phyloP scores from a whole-genome alignment of 2,329 filamentous ascomycete genomes.

The Colletotrichum sp. region DNA sequence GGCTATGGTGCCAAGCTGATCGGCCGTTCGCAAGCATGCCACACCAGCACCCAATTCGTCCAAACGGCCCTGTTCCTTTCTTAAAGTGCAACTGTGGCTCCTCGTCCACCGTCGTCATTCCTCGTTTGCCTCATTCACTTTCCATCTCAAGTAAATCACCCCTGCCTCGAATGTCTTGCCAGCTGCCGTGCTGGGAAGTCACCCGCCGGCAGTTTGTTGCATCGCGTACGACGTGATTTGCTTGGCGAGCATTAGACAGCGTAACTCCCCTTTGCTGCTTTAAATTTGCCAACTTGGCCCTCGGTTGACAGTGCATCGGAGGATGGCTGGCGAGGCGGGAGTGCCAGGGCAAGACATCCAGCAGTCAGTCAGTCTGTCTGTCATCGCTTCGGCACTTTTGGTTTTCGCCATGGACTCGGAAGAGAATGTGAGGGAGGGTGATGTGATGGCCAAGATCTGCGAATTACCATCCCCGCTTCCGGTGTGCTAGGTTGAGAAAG shows the following conservation, averaged over 20 bases:
- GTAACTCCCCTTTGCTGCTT: background rate
- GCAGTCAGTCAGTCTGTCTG: background rate
- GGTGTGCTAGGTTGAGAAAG: background rate
- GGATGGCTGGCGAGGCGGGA: background rate
- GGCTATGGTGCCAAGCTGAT: constrained; percentile 9
- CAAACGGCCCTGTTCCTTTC: background rate
- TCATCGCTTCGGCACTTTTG: background rate
- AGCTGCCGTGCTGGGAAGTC: constrained; percentile 19
- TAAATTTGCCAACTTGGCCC: background rate
- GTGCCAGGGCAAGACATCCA: background rate
- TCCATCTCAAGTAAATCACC: background rate
- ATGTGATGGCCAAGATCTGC: constrained; percentile 3
- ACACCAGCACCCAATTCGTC: background rate
- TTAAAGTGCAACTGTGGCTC: background rate
- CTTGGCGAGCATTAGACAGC: background rate
- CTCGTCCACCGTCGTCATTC: background rate
- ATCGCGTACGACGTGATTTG: constrained; percentile 14
- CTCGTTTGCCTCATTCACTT: background rate
- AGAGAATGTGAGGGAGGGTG: background rate
- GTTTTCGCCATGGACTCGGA: background rate
- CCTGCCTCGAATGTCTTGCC: constrained; percentile 3
- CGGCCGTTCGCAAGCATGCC: background rate
- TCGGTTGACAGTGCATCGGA: background rate
- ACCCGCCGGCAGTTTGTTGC: constrained; percentile 19
- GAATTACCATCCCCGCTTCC: background rate